Base-by-base conservation (phyloP, 1,139 yeast genomes). In the Taiozyma sp. region DNA sequence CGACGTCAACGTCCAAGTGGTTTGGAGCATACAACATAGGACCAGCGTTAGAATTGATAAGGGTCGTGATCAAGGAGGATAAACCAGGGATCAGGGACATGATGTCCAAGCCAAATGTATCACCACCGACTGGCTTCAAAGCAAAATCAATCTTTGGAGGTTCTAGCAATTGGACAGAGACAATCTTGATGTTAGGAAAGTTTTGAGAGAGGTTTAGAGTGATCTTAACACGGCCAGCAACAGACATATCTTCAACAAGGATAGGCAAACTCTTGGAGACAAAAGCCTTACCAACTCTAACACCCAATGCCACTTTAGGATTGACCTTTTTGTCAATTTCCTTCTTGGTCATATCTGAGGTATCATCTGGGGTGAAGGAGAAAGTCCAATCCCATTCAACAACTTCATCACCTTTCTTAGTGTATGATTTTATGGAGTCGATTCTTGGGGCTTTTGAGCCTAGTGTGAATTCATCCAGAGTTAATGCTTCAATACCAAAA, bases 111-210 rank as follows among this genome's bases (percentile, higher is more conserved):
- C 95, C 95, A 54, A 86, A 75, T 19, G 90, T 83, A 64, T 86
- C 91, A 69, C 95, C 95, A 66, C 93, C 93, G 50, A 86, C 85
- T n/a, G 95, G 95, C 63, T 86, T 86, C 70, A 87, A 77, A 22
- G 83, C 84, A 65, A 85, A 86, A 64, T 84, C 91, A 62, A 86
- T 84, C 24, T 76, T 73, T 42, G 95, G 93, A 28, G 91, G 85
- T 65, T 86, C 93, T 62, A 86, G 72, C 61, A 87, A 80, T 58
- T 83, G 86, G 50, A 85, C 72, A 14, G 88, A 81, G 21, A 86
- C 88, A 62, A 80, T 69, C 57, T 82, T 83, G 50, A 87, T 83
- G 59, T 85, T 89, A 29, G 95, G 95, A 66, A 85, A 85, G 59
- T 77, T 76, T 47, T 78, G 76, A 40, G 81, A 76, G 56, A 86